A percentile compares a stretch with the other conserved stretches of the same genome.
These are phyloP conservation scores for Hypericum androsaemum DNA, from an alignment of 345 rosid genomes.

Conservation along the genomic window DNA sequence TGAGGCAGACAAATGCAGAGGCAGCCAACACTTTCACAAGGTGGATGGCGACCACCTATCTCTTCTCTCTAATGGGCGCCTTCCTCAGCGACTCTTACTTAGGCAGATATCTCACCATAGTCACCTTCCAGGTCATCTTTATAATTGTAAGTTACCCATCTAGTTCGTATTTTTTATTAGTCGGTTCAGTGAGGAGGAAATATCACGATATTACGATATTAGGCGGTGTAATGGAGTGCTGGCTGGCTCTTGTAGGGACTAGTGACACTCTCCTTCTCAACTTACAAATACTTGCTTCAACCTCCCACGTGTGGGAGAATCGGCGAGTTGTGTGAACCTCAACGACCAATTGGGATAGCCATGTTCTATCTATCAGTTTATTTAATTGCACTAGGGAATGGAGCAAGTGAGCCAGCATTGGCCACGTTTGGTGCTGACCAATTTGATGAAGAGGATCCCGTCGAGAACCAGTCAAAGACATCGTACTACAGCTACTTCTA, in stretches of 20 bases:
- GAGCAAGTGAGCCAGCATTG: slow-evolving; percentile 22
- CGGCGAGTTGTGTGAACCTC: slow-evolving; percentile 19
- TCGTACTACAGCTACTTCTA: slow-evolving; percentile 33
- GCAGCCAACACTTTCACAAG: slow-evolving; percentile 24
- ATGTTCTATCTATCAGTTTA: slow-evolving; percentile 22
- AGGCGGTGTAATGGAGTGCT: background rate
- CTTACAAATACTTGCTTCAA: slow-evolving; percentile 15
- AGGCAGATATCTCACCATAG: slow-evolving; percentile 31
- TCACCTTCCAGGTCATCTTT: slow-evolving; percentile 24
- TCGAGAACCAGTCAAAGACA: slow-evolving; percentile 25
- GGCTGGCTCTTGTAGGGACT: slow-evolving; percentile 18
- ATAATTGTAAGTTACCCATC: slow-evolving; percentile 15
- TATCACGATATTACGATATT: background rate
- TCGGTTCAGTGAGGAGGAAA: background rate
- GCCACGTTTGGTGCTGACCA: slow-evolving; percentile 36
- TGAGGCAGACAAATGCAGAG: slow-evolving; percentile 26
- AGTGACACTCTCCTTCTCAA: slow-evolving; percentile 13
- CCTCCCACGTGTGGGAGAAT: slow-evolving; percentile 24
- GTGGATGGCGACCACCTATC: slow-evolving; percentile 26
- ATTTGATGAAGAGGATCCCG: slow-evolving; percentile 30
- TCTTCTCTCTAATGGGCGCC: slow-evolving; percentile 34
- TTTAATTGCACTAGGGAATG: slow-evolving; percentile 24
- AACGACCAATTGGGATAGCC: slow-evolving; percentile 11
- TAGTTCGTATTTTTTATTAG: background rate
- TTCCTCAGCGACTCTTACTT: slow-evolving; percentile 29